Base-by-base conservation (phyloP, 1,284 basidiomycete genomes). In the Fomitopsis pinicola region DNA sequence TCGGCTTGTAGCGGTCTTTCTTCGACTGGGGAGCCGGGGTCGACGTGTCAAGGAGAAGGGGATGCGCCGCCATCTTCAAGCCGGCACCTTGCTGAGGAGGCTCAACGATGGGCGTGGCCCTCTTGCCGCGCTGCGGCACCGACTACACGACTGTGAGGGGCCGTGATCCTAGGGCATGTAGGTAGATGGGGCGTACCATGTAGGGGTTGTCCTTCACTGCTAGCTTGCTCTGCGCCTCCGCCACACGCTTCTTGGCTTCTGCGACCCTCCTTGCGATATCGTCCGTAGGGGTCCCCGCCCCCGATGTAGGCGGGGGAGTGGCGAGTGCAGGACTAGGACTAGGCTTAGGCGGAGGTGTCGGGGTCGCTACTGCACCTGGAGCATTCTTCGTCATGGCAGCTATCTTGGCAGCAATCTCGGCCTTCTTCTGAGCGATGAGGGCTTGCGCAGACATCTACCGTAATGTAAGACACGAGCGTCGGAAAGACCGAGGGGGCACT, bases 1-100 rank as follows among this genome's bases (percentile, higher is more conserved):
- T 97, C 8, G 95, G 93, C 73, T 95, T 96, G 77, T 96, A 97
- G 62, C 90, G 80, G 71, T 95, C 92, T 73, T 94, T 95, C 75
- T 91, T 93, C 38, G 86, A 88, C 71, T 91, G 88, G 0, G 86
- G 82, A 2, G 79, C 79, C 2, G 79, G 72, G 0, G 81, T 79
- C 0, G 75, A 73, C 14, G 81, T 83, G 60, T 92, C 91, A 63
- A 95, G 82, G 28, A 96, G 76, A 28, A 96, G 78, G 4, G 95
- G 95, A 74, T 97, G 95, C 0, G 93, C 91, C 2, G 92, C 88
- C 85, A 95, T 94, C 73, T 91, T 91, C 59, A 94, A 76, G n/a
- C 92, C 92, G 15, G 87, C 87, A 52, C 92, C 90, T 72, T 89
- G 88, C 44, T 88, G 91, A 2, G 85, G 76, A 52, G 84, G 82